Percentiles rank a stretch among this genome's conserved stretches.
phyloP scores from a whole-genome alignment of 2,329 filamentous ascomycete species.

The Fusarium sambucinum region DNA sequence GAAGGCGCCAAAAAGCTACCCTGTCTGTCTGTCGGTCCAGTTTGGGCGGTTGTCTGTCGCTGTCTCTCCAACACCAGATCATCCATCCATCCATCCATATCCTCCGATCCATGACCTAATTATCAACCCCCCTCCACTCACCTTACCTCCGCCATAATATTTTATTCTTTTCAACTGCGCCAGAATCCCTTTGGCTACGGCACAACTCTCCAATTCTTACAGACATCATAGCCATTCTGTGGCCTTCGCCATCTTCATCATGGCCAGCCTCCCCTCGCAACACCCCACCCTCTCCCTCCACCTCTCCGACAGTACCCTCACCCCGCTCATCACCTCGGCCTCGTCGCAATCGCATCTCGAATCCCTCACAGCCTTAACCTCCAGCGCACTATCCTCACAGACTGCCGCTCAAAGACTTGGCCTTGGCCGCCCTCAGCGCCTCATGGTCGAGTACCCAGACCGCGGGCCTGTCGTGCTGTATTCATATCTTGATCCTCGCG shows the following conservation, averaged over 20 bases:
- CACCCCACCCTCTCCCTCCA: slow-evolving; percentile 66
- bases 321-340: slow-evolving; percentile 68
- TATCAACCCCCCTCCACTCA: slow-evolving; percentile 22
- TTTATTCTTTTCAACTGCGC: slow-evolving; percentile 11
- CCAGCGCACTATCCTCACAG: slow-evolving; percentile 65
- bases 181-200: slow-evolving; percentile 1
- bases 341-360: slow-evolving; percentile 58
- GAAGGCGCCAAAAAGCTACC: slow-evolving; percentile 32
- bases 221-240: slow-evolving; percentile 7
- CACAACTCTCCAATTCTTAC: not conserved
- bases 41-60: not conserved
- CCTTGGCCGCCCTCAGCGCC: slow-evolving; percentile 66
- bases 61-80: slow-evolving; percentile 33
- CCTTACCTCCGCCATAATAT: slow-evolving; percentile 28
- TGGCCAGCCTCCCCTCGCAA: slow-evolving; percentile 59
- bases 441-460: slow-evolving; percentile 68
- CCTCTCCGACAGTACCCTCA: slow-evolving; percentile 68
- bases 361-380: slow-evolving; percentile 65
- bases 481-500: slow-evolving; percentile 60
- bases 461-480: slow-evolving; percentile 58
- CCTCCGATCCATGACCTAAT: slow-evolving; percentile 36
- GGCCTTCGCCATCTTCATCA: slow-evolving; percentile 43
- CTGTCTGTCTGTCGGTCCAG: slow-evolving; percentile 17
- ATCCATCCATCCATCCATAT: slow-evolving; percentile 23
- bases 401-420: slow-evolving; percentile 65